A percentile compares a stretch with the other conserved stretches of the same genome.
These are phyloP conservation scores for Trichoderma sp. DNA, from an alignment of 2,329 filamentous ascomycete species.

Conservation along the genomic window DNA sequence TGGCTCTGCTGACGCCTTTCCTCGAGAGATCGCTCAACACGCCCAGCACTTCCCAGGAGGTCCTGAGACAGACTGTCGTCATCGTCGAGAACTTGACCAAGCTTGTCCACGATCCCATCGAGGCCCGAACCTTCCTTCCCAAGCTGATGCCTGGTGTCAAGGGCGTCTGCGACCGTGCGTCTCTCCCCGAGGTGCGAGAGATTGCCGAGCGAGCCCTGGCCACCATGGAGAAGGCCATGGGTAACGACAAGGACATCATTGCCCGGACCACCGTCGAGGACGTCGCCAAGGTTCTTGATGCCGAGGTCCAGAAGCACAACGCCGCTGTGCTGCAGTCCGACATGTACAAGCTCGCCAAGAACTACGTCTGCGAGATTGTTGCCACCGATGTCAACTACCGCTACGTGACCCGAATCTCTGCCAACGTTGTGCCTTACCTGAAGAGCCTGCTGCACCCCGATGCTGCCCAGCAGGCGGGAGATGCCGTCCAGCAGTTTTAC, in stretches of 20 bases:
- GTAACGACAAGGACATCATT: conserved; percentile 65
- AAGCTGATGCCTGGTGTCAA: conserved; percentile 94
- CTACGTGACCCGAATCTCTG: conserved; percentile 70
- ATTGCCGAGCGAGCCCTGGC: conserved; percentile 78
- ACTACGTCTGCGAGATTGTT: conserved; percentile 81
- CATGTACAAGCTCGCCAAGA: conserved; percentile 67
- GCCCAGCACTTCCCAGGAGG: conserved; percentile 87
- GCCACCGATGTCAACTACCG: conserved; percentile 86
- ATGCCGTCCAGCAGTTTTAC: conserved; percentile 76
- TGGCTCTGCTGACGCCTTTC: conserved; percentile 91
- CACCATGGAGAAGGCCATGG: conserved; percentile 95
- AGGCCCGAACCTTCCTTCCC: conserved; percentile 91
- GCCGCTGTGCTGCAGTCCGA: conserved; percentile 63
- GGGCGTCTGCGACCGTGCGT: conserved; percentile 81
- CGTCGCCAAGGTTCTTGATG: conserved; percentile 72
- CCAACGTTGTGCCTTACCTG: conserved; percentile 74
- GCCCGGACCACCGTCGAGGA: conserved; percentile 72
- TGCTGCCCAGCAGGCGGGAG: conserved; percentile 64
- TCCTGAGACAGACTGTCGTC: conserved; percentile 91
- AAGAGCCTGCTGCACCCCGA: conserved; percentile 66
- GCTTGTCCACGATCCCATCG: conserved; percentile 91
- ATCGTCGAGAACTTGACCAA: conserved; percentile 98
- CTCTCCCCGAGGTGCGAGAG: conserved; percentile 91
- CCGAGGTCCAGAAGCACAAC: conserved; percentile 71
- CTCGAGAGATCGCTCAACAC: conserved; percentile 93